Evolutionary conservation across 176 grass and related monocot genomes (phyloP), one percentile per base, ranked within the genome.

Genomic region (Hyparrhenia diplandra): DNA sequence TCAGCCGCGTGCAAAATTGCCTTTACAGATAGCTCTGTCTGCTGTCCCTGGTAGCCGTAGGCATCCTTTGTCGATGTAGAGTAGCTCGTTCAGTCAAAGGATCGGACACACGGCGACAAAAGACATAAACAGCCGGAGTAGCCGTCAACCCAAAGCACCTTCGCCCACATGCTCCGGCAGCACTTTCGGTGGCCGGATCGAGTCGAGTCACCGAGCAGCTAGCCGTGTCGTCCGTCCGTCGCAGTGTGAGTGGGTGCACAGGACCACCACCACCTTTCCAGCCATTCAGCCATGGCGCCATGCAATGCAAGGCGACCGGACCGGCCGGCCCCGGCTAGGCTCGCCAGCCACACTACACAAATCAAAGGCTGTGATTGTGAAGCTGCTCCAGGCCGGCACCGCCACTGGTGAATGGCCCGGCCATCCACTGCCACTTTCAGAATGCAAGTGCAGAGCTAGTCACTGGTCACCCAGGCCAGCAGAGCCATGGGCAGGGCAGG

Each of bases 171-270:
- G 76, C 61, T 67, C 18, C 76, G 74, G n/a, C 51, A 41, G 30
- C 49, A 18, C 81, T 88, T 84, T 84, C 86, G 81, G 86, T 84
- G 86, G 8, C 59, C 16, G 55, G 39, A 35, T 31, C 41, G 67
- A 45, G 34, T 39, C 34, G 45, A n/a, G n/a, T n/a, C n/a, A n/a
- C n/a, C n/a, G n/a, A n/a, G n/a, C n/a, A n/a, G n/a, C n/a, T n/a
- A n/a, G n/a, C n/a, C n/a, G n/a, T n/a, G n/a, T n/a, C n/a, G n/a
- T n/a, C n/a, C n/a, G n/a, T n/a, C 16, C 23, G 14, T 23, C 8
- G 1, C 55, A 11, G 57, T 59, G 57, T 27, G 57, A 79, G 27
- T 54, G 16, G 71, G 37, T 74, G 52, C 66, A 46, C 52, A 82
- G 64, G 64, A 70, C 72, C 79, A 82, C 79, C 23, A 32, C n/a